Base-by-base conservation (phyloP, 2,329 filamentous ascomycete species). In the Mollisiaceae sp. region DNA sequence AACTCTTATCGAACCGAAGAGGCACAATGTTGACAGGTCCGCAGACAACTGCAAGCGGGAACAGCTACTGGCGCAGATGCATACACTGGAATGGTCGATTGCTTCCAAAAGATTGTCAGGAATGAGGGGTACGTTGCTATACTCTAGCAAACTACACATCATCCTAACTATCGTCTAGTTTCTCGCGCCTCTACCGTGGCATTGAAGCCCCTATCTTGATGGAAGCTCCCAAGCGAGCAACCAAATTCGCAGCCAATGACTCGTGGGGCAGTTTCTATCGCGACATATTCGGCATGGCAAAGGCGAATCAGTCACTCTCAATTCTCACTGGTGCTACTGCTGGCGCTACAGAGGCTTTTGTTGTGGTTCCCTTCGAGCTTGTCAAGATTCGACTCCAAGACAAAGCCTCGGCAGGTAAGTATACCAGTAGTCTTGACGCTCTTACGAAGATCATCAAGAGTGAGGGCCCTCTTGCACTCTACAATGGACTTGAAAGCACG, bases 331-430 rank as follows among this genome's bases (percentile, higher is more conserved):
- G 95, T 73, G 95, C 95, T 39, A 92, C 93, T 27, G 95, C 95
- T 66, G 95, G 95, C 78, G 95, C 94, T 41, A 98, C 94, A 65
- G 95, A 99, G 81, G 86, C 94, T 60, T 95, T 99, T 78, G 94
- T 98, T 71, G 95, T 99, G 67, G 95, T 99, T 38, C 95, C 95
- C 59, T 99, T 99, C 79, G 95, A 97, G 84, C 88, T 97, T 65
- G 91, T 99, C 85, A 99, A 99, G 87, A 99, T 99, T 77, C 90
- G 95, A 72, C 86, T 99, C 56, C 95, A 99, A 80, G 95, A 99
- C 83, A 93, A 92, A 81, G 93, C 94, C 18, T 95, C 93, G 59
- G 93, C 94, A 50, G 88, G 91, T 77, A 97, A 92, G 79, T 95
- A 95, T 83, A 91, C 82, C 70, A 91, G 92, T 79, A 91, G 92